Evolutionary conservation across 116 monocot species (phyloP), one percentile per base, ranked within the genome.

Genomic region (Posidonia oceanica): DNA sequence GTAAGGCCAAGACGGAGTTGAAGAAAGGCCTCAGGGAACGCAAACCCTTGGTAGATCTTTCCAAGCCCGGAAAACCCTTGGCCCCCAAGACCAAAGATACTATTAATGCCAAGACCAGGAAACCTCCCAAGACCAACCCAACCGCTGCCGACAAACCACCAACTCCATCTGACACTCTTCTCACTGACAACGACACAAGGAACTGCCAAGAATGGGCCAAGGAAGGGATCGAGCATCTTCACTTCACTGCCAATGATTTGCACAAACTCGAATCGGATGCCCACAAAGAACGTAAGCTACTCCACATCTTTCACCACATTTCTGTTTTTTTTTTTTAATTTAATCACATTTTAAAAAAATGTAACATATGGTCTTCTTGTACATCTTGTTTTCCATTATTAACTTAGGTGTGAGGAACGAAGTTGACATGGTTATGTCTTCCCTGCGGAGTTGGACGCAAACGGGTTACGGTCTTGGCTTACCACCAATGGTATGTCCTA

Each of bases 171-270:
- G 14, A 20, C 39, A 22, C 23, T 56, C 3, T 36, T 3, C 29
- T 83, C 29, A 75, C 75, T 20, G 76, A 83, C 59, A 79, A 83
- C 51, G 79, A 79, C 37, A 72, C 75, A 39, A 71, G 42, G 65
- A 78, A 70, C 52, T 83, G 83, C 72, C 39, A 39, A 3, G 79
- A 83, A 64, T 83, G 83, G 83, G 79, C 83, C 21, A 83, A 76
- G 60, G 83, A 83, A 59, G 83, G 83, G 52, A 76, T 76, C 52
- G 83, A 83, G 66, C 73, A 59, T 13, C 41, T 40, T 39, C 72
- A 68, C 38, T 76, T 69, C 53, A 73, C 82, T 58, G 75, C 71
- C 23, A 75, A 75, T 69, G 78, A 82, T 58, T 3, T 58, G 51
- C 72, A 66, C 58, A 73, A 70, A 15, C 52, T 76, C 7, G 42